Evolutionary conservation across 768 basidiomycete species (phyloP), one percentile per base, ranked within the genome.

Genomic region (Neoboletus magnificus): DNA sequence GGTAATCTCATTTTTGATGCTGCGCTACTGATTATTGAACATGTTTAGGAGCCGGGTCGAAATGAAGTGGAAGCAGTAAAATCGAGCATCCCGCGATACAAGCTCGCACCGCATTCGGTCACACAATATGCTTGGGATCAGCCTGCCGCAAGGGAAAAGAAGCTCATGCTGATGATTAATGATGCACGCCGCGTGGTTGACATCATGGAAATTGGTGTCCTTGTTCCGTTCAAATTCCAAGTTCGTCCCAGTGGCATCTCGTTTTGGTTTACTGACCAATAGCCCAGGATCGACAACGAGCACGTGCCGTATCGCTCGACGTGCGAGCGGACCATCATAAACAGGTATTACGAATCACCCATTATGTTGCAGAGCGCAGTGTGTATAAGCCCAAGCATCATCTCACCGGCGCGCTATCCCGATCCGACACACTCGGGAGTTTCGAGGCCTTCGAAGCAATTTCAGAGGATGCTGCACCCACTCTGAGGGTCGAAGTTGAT

Each of bases 161-260:
- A 84, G 59, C 76, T 99, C 25, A 69, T 83, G 35, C 75, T 99
- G 22, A 68, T 70, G 11, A 78, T 86, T 47, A 85, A 85, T 41
- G 80, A 80, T 23, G 73, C 81, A 50, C 82, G 80, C 12, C 82
- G 91, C 29, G 70, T 78, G 22, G 76, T 98, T 48, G 96, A 98
- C 67, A 86, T 96, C 57, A 87, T 96, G 86, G 97, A 98, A 71
- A 98, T 99, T 22, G 97, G 97, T 27, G 82, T 89, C 60, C 80
- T 96, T 7, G 72, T 91, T 13, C 97, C 97, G 1, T 95, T 95
- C 79, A 91, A 83, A 68, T 91, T 96, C 67, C 75, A 76, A 44
- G 91, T 92, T 61, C 56, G 83, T 74, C 47, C 25, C 18, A 0
- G 20, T 23, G 11, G 13, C 43, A 33, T 29, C 11, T 33, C 37